Conservation (phyloP, 192 early-diverging fungal species). For the Anaeromyces robustus region DNA sequence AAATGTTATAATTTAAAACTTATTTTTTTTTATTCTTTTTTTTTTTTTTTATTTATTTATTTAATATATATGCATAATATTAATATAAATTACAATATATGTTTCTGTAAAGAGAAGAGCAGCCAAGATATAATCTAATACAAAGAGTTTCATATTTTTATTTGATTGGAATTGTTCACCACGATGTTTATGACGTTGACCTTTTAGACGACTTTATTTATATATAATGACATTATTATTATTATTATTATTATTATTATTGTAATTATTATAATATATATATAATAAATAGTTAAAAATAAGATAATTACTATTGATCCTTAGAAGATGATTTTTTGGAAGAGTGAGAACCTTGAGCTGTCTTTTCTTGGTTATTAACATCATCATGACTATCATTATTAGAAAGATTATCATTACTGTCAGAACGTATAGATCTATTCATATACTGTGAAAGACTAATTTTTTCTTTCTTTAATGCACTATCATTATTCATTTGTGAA, state of each 20-base stretch:
- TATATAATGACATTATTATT: background rate
- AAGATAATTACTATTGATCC: background rate
- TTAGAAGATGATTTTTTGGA: background rate
- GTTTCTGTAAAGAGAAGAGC: background rate
- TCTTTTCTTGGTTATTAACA: background rate
- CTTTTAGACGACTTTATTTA: background rate
- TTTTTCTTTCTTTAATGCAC: background rate
- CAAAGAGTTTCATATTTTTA: background rate
- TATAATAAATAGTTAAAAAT: no score
- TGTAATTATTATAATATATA: no score
- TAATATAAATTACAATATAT: no score
- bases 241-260: no score
- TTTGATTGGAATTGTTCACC: background rate
- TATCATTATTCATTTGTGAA: background rate
- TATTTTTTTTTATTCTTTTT: no score
- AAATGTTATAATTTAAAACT: no score
- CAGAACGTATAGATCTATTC: background rate
- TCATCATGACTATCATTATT: background rate
- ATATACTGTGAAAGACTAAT: background rate
- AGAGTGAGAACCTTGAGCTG: background rate
- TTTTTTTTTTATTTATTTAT: no score
- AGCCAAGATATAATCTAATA: background rate
- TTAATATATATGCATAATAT: no score
- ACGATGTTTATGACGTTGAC: background rate
- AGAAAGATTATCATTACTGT: background rate